Base-by-base conservation (phyloP, 1,284 basidiomycete genomes). In the Rhizoctonia solani region DNA sequence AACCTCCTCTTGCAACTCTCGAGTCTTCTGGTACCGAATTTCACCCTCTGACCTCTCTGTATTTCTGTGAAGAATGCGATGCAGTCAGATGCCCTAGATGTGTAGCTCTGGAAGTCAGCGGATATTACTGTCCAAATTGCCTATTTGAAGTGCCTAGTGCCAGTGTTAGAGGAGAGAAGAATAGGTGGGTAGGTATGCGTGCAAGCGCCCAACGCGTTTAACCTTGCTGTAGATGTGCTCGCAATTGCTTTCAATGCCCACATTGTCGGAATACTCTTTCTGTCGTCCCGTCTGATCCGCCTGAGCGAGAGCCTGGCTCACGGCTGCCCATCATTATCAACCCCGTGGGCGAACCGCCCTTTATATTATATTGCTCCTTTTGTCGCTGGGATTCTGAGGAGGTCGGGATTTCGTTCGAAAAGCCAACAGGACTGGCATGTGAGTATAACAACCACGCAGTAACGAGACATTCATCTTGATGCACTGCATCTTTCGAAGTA, bases 61-160 rank as follows among this genome's bases (percentile, higher is more conserved):
- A 94, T 79, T 99, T 98, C 77, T 99, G 97, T 78, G 95, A 98
- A 77, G 96, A 98, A 82, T 99, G 97, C 78, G 95, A 98, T 76
- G 88, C 90, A 1, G 86, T 99, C 46, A 82, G 95, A 65, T 99
- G 97, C 75, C 90, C 95, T 74, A 85, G 88, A 71, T 99, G 97
- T 74, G 92, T 97, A 6, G 85, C 88, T 3, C 81, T 93, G 58
- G 97, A 99, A 83, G 89, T 98, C 75, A 92, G 93, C 74, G 92
- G 92, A 61, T 98, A 98, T 78, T 98, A 93, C 76, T 99, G 97
- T 75, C 97, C 97, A 23, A 95, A 96, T 76, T 99, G 97, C 76
- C 82, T 98, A n/a, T 99, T 99, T 76, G 97, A 99, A 74, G 96
- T 99, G 3, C 97, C 96, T 0, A 92, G 90, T 73, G 95, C 97